A percentile compares a stretch with the other conserved stretches of the same genome.
These are phyloP conservation scores for Tolypocladium ovalisporum DNA, from an alignment of 2,329 filamentous ascomycete genomes.

Conservation along the genomic window DNA sequence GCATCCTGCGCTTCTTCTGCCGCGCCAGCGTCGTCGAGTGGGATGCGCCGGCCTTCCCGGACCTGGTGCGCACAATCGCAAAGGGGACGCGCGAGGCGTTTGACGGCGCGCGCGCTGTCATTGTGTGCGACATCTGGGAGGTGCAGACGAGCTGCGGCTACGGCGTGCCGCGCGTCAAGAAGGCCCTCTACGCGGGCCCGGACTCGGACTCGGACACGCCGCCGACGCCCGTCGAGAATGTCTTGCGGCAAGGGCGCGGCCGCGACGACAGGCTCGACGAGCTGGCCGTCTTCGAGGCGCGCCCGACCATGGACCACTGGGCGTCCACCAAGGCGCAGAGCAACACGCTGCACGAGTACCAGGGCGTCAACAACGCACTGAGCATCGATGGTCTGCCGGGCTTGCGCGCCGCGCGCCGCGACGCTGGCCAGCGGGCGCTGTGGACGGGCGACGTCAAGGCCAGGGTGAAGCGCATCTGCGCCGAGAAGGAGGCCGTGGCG, in stretches of 20 bases:
- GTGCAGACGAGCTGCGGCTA: conserved; percentile 59
- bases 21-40: conserved; percentile 48
- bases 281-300: conserved; percentile 36
- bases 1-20: conserved; percentile 57
- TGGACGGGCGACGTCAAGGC: conserved; percentile 28
- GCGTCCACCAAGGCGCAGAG: conserved; percentile 35
- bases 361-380: conserved; percentile 39
- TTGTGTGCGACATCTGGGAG: conserved; percentile 51
- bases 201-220: conserved; percentile 6
- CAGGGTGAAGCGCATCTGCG: conserved; percentile 12
- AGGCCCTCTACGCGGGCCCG: conserved; percentile 20
- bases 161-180: conserved; percentile 45
- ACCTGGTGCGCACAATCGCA: conserved; percentile 32
- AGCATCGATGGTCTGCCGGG: conserved; percentile 52
- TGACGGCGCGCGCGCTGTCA: conserved; percentile 46
- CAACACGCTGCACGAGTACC: conserved; percentile 43
- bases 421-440: conserved; percentile 32
- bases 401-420: conserved; percentile 39
- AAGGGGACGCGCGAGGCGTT: conserved; percentile 24
- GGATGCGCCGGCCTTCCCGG: conserved; percentile 37
- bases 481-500: conserved; percentile 20
- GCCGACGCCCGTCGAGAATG: conserved; percentile 9
- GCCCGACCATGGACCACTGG: conserved; percentile 44
- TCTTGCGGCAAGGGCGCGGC: conserved; percentile 13
- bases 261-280: conserved; percentile 18